phyloP scores from a whole-genome alignment of 169 alveolate species.

The Babesia caballi region DNA sequence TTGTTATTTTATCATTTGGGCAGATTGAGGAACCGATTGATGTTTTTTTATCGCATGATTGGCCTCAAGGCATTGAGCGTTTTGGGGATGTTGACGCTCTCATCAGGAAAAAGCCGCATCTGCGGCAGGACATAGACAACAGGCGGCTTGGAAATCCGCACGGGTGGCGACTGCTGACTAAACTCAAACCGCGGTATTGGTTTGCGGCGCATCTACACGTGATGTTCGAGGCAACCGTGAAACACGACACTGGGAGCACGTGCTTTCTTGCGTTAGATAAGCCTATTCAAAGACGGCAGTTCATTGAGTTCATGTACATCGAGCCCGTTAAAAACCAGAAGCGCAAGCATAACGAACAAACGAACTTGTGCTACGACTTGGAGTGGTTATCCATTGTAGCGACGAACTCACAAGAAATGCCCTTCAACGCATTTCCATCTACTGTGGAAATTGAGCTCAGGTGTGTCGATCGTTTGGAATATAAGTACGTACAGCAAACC shows the following conservation, averaged over 20 bases:
- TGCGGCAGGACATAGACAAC: conserved; percentile 46
- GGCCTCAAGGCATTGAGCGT: conserved; percentile 91
- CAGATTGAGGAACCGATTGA: conserved; percentile 81
- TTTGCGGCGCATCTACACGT: conserved; percentile 75
- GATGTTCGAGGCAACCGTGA: conserved; percentile 64
- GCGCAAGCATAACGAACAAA: background rate
- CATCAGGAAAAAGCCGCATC: conserved; percentile 77
- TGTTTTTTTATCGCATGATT: conserved; percentile 93
- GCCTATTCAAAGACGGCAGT: conserved; percentile 38
- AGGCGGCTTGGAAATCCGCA: conserved; percentile 71
- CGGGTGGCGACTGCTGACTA: conserved; percentile 60
- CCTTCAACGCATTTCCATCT: conserved; percentile 60
- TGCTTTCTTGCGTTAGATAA: conserved; percentile 61
- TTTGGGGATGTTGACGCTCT: conserved; percentile 80
- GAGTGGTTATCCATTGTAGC: conserved; percentile 56
- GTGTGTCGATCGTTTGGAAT: background rate
- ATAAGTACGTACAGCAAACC: conserved; percentile 33
- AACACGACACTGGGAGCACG: conserved; percentile 63
- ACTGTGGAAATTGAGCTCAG: conserved; percentile 26
- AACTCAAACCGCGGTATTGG: conserved; percentile 71
- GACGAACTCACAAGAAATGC: conserved; percentile 49
- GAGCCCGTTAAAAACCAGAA: background rate
- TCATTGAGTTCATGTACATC: conserved; percentile 27
- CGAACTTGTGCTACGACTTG: conserved; percentile 46
- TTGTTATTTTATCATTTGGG: background rate